These are phyloP conservation scores for Canavalia ensiformis DNA, from an alignment of 306 rosid species.

Conservation along the genomic window DNA sequence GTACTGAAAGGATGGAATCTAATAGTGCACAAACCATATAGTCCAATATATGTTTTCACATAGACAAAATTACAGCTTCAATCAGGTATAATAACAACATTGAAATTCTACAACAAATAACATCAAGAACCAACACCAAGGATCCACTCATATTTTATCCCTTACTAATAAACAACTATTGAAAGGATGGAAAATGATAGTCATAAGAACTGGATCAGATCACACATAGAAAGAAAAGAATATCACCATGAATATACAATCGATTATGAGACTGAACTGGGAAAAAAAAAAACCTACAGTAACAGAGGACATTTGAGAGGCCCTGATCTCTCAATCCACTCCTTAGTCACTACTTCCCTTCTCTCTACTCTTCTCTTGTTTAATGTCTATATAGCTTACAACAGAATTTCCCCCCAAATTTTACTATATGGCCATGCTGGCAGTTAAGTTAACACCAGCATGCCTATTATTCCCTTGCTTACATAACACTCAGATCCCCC, in stretches of 20 bases:
- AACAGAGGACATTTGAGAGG: background rate
- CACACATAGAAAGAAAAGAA: background rate
- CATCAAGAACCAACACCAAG: background rate
- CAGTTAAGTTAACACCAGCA: background rate
- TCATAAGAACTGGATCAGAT: background rate
- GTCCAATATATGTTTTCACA: background rate
- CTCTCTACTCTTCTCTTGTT: conserved; percentile 1
- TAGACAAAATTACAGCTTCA: background rate
- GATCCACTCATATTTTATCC: background rate
- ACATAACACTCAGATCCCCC: background rate
- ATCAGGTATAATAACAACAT: background rate
- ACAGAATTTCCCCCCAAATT: background rate
- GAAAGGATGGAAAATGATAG: conserved; percentile 11
- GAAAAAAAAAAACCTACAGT: background rate
- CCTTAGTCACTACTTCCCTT: background rate
- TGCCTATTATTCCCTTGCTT: background rate
- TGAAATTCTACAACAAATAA: background rate
- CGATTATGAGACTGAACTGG: background rate
- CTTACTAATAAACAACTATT: background rate
- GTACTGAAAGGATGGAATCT: conserved; percentile 10
- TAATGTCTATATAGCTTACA: background rate
- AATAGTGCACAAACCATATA: background rate
- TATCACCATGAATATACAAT: background rate
- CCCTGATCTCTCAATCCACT: background rate
- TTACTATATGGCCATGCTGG: background rate